Base-by-base conservation (phyloP, 352 stramenopile genomes). In the Globisporangium middletonii region DNA sequence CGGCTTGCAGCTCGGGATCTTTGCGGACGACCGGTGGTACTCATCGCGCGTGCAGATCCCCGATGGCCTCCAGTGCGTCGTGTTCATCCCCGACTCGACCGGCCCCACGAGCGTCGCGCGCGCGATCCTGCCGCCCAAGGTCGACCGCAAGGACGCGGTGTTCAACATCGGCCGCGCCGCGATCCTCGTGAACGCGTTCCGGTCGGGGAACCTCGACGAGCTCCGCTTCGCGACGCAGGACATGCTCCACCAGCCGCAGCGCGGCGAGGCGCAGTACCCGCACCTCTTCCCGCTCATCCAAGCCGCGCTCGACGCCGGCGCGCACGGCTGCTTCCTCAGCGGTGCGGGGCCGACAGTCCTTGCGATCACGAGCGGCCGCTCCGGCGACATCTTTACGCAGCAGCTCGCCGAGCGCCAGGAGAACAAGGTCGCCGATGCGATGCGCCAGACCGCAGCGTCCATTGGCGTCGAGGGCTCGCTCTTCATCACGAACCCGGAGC, bases 381-480 rank as follows among this genome's bases (percentile, higher is more conserved):
- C 85, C 58, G 97, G 97, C 42, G 97, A 99, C 78, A 99, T 99
- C 67, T 99, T 99, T 75, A 98, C 97, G 52, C 97, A 99, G 73
- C 75, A 95, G 53, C 62, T 89, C n/a, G 79, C 79, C 55, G 86
- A 95, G 65, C 77, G 86, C 47, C 75, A 89, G 69, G 83, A 94
- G 69, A 93, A 91, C 70, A 76, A 85, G 59, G 97, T 99, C 30
- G 97, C 97, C 35, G 89, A 97, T 60, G 97, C 97, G 26, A 99
- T 99, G 97, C 93, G 97, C 60, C 65, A 93, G 65, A 88, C 83
- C 8, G 97, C 96, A 1, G 78, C 96, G 54, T 70, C 82, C 0
- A 88, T 96, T 58, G 91, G 89, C 53, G 89, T 99, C 41, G 79
- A 96, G 11, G 97, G 97, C 53, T 96, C 92, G 71, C 83, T 99